Percentiles rank a stretch among this genome's conserved stretches.
Evolutionary conservation across 352 stramenopile species (phyloP).

Genomic region (Blastocystis sp.): DNA sequence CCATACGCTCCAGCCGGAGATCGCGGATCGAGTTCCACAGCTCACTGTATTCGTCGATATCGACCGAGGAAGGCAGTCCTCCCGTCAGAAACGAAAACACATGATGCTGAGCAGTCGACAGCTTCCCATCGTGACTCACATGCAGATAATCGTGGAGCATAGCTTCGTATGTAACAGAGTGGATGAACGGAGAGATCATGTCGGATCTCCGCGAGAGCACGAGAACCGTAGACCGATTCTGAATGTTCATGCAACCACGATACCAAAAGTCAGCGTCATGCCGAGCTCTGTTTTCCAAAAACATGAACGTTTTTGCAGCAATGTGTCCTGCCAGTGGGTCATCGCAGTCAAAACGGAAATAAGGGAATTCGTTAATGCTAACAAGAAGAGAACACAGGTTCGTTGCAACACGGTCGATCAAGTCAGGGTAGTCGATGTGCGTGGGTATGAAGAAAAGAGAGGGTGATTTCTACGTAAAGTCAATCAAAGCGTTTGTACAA

Average conservation of each 20-base stretch:
- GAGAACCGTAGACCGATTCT: conserved; percentile 39
- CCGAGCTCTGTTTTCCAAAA: not conserved
- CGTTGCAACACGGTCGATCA: not conserved
- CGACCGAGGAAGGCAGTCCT: not conserved
- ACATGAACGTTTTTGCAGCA: conserved; percentile 7
- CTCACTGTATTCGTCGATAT: not conserved
- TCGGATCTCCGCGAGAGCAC: conserved; percentile 19
- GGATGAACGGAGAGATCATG: conserved; percentile 21
- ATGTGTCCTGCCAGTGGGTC: conserved; percentile 25
- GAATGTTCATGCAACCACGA: conserved; percentile 37
- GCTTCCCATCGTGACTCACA: not conserved
- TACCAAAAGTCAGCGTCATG: conserved; percentile 52
- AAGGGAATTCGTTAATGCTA: conserved; percentile 48
- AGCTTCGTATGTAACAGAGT: conserved; percentile 42
- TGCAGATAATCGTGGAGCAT: conserved; percentile 58
- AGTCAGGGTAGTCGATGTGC: not conserved
- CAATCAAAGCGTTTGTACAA: not conserved
- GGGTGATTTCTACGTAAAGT: not conserved
- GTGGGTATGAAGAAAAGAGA: conserved; percentile 34
- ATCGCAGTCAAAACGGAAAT: conserved; percentile 52
- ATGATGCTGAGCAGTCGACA: conserved; percentile 13
- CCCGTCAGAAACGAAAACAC: not conserved
- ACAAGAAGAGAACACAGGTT: conserved; percentile 34
- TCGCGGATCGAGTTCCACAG: conserved; percentile 28
- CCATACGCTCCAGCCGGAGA: not conserved